Evolutionary conservation across 352 stramenopile genomes (phyloP), one percentile per base, ranked within the genome.

Genomic region (Phytophthora podocarpi): DNA sequence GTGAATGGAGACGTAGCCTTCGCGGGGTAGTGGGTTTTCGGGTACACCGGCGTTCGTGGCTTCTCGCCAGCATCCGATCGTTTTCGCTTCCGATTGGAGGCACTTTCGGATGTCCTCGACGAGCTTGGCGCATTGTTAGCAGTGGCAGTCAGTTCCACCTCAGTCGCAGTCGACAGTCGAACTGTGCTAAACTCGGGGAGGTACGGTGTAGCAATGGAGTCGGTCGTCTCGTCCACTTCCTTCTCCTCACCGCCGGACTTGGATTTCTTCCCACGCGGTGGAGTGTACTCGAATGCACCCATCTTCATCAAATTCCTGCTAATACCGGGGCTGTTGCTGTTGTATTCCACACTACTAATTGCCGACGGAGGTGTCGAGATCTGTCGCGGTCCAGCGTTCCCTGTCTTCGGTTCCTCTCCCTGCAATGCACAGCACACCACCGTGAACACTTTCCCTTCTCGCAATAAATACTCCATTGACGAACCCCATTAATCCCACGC

Each of bases 241-340:
- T 70, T 66, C 13, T 58, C 43, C 34, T 67, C 56, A 5, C 23
- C 47, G 28, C 11, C 3, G 2, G 54, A 45, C 18, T 37, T 67
- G 8, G 67, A 52, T 28, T 67, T 81, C 18, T 70, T 69, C 2
- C 39, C 57, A 21, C 56, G 80, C 16, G 77, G 78, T 32, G 85
- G 85, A 9, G 85, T 89, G 54, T 80, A 87, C 59, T 91, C 85
- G 23, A 93, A 93, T 4, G 78, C 84, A 34, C 84, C 84, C 55
- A 90, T 78, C 46, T 93, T 89, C 81, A 91, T 90, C 24, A 93
- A 57, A 59, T 93, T 90, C 26, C 82, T 87, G 64, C 72, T 93
- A 36, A 93, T 75, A 13, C 69, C 70, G 6, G 85, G 85, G 31
- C 79, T 91, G 27, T 73, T 74, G 50, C 67, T 89, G 26, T 64